Conservation (phyloP, 176 grass and related monocot species). For the Bolboschoenus planiculmis region DNA sequence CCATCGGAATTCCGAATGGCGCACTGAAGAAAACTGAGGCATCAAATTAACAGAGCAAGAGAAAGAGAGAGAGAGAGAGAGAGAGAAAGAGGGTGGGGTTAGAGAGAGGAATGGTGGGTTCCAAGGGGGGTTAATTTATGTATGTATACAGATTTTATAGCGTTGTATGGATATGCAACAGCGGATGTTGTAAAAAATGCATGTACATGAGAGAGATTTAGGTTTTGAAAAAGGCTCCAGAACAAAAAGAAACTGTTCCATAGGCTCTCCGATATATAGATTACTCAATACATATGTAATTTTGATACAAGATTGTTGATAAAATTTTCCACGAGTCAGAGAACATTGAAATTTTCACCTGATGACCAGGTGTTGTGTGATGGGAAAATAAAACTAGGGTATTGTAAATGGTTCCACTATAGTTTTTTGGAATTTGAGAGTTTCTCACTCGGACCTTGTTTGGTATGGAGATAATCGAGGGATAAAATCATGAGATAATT, state of each 20-base stretch:
- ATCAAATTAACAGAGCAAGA: conserved; percentile 19
- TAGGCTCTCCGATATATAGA: conserved; percentile 24
- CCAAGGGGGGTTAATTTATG: not conserved
- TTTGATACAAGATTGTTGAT: conserved; percentile 24
- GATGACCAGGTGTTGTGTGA: not conserved
- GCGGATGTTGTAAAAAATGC: not conserved
- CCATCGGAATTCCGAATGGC: conserved; percentile 8
- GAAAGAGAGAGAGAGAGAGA: not conserved
- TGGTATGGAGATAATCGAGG: too few relatives aligned
- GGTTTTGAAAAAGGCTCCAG: conserved; percentile 13
- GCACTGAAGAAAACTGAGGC: conserved; percentile 15
- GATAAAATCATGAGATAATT: too few relatives aligned
- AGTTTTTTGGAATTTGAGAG: not conserved
- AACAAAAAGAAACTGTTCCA: conserved; percentile 17
- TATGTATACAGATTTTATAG: conserved; percentile 24
- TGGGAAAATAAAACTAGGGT: not conserved
- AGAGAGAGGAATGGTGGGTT: conserved; percentile 1
- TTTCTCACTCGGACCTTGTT: not conserved
- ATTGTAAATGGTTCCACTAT: not conserved
- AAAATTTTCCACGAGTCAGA: not conserved
- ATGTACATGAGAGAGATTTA: conserved; percentile 17
- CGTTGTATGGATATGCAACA: conserved; percentile 10
- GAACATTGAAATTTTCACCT: not conserved
- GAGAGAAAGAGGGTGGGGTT: not conserved
- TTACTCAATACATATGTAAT: conserved; percentile 21